Evolutionary conservation across 257 asterid species (phyloP), one percentile per base, ranked within the genome.

Genomic region (Ballota nigra): DNA sequence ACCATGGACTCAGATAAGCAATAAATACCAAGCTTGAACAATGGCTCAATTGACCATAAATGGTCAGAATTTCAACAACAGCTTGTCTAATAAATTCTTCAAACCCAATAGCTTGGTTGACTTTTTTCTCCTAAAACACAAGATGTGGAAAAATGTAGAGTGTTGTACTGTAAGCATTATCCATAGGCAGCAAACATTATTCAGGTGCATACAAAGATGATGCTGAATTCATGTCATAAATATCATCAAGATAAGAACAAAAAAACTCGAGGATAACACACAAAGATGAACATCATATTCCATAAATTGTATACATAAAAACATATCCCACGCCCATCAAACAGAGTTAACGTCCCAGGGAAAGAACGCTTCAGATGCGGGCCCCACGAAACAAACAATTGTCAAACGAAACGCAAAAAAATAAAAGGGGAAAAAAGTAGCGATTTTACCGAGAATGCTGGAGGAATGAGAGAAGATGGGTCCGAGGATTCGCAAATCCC

Each of bases 391-490:
- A 55, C 19, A 61, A 33, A 28, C 11, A 24, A 13, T 52, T 20
- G 6, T 23, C 2, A 16, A 22, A 40, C 29, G 38, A n/a, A n/a
- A n/a, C n/a, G 36, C 57, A 18, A 2, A 22, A 47, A n/a, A n/a
- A 47, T 0, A 16, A 47, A 47, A 4, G 0, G 53, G 1, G 11
- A 38, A 38, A 38, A 36, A 56, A 5, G 5, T 8, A 5, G 10
- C 1, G 49, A 19, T 34, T 47, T 1, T 78, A 95, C 99, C 99
- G 19, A 95, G 95, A 58, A 95, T 95, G 78, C 89, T 84, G 75
- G 98, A 92, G 73, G 99, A 95, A 72, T 87, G 94, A 75, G 97
- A 88, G 87, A 92, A 95, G n/a, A 95, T 83, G 45, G 99, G 99
- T 9, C 99, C 97, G 34, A 95, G 92, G 56, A 95, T 95, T 75